Percentiles rank a stretch among this genome's conserved stretches.
These are phyloP conservation scores for Aegilops tauschii DNA, from an alignment of 176 grass and related monocot species.

Conservation along the genomic window DNA sequence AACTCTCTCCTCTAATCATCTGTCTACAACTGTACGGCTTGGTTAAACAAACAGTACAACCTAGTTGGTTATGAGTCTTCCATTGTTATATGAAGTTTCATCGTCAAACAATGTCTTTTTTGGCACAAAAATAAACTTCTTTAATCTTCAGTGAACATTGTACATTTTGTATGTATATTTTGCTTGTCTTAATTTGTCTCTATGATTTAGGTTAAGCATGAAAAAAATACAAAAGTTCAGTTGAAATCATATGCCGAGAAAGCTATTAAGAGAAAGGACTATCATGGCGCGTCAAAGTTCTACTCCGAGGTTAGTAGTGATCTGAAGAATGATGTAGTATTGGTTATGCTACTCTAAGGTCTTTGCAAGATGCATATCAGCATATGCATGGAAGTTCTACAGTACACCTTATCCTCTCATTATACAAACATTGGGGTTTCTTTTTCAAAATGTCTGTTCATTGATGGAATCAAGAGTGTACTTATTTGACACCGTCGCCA, in stretches of 20 bases:
- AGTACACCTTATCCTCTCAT: neutral
- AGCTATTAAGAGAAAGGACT: constrained; percentile 27
- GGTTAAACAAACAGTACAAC: neutral
- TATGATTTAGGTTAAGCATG: neutral
- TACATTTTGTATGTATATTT: neutral
- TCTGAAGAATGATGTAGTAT: neutral
- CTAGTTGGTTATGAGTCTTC: neutral
- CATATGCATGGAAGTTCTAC: neutral
- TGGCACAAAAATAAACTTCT: neutral
- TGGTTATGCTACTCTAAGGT: neutral
- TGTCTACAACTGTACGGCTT: neutral
- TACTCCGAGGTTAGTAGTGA: neutral
- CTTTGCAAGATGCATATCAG: neutral
- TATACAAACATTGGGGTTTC: neutral
- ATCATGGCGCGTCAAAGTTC: constrained; percentile 8
- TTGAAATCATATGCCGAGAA: constrained; percentile 16
- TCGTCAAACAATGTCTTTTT: neutral
- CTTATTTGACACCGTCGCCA: neutral
- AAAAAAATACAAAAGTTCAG: neutral
- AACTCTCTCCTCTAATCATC: too few species aligned
- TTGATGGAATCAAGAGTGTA: neutral
- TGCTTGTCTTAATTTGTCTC: neutral
- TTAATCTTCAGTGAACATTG: neutral
- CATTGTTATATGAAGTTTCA: neutral
- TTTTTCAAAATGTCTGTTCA: neutral